Percentiles rank a stretch among this genome's conserved stretches.
These are phyloP conservation scores for Fusarium ramigenum DNA, from an alignment of 2,329 filamentous ascomycete genomes.

Conservation along the genomic window DNA sequence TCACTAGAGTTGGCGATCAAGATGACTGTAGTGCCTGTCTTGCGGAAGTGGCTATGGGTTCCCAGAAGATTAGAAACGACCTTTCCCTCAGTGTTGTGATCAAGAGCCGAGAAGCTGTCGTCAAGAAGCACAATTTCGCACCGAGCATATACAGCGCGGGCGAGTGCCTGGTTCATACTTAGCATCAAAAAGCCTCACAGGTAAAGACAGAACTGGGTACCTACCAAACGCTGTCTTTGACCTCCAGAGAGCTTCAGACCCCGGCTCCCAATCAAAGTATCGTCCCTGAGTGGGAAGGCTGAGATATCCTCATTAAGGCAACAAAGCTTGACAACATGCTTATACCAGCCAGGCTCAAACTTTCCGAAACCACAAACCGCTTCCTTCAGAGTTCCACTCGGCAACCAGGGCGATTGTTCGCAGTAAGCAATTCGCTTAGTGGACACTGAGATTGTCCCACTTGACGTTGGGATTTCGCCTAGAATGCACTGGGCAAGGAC, in stretches of 20 bases:
- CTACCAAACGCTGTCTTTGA: neutral
- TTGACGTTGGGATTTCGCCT: neutral
- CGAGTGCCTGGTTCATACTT: neutral
- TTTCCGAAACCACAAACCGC: neutral
- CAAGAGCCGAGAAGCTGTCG: neutral
- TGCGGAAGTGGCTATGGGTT: neutral
- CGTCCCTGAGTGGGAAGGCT: neutral
- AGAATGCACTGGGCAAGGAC: neutral
- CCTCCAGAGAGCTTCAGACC: neutral
- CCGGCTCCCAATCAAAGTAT: neutral
- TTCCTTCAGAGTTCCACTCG: neutral
- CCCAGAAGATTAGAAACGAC: neutral
- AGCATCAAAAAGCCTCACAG: accelerated
- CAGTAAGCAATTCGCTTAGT: neutral
- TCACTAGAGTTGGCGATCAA: neutral
- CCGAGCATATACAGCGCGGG: neutral
- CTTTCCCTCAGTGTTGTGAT: neutral
- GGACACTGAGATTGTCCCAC: neutral
- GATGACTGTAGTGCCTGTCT: neutral
- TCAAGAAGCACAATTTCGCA: neutral
- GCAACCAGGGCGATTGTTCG: neutral
- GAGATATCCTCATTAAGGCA: neutral
- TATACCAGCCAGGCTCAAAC: neutral
- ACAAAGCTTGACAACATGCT: neutral
- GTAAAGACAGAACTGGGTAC: accelerated